Base-by-base conservation (phyloP, 306 rosid genomes). In the Lithocarpus polystachyus region DNA sequence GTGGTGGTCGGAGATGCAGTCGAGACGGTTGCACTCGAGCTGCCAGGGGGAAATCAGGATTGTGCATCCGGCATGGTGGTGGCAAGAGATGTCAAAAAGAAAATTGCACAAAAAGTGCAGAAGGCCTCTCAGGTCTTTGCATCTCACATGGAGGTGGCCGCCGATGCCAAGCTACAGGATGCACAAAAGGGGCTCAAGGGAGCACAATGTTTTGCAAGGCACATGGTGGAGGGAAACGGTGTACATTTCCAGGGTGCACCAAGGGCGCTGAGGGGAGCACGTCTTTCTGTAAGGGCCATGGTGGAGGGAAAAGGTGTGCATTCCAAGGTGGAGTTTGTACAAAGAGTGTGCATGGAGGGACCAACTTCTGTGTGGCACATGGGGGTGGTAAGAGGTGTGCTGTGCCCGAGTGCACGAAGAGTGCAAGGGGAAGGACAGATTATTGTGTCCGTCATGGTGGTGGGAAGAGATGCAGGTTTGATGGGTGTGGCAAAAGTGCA, bases 241-340 rank as follows among this genome's bases (percentile, higher is more conserved):
- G 98, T 83, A 92, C 97, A 1, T 87, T 94, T 77, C 86, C 88
- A 35, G 98, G 97, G 48, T 94, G 98, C 91, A 94, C 92, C 68
- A 94, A 94, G 75, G 98, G 98, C 43, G 98, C 98, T 33, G 98
- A 94, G 86, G 98, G 98, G 67, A 94, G 98, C 81, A 94, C 98
- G 17, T 89, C 97, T 1, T 94, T 82, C 67, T 94, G 98, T 84
- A 94, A 94, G 85, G 97, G 97, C 79, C 98, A 94, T 62, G 98
- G 98, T 65, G 98, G 98, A 40, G 98, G 98, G 17, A 94, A 89
- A 88, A 88, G 98, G 68, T 94, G 98, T 77, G 92, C 97, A 29
- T 94, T 77, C 75, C 92, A 88, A 80, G 96, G 97, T 23, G 97
- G 90, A 62, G 73, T 85, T 53, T 94, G 98, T 81, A 72, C 92